Percentiles rank a stretch among this genome's conserved stretches.
These are phyloP conservation scores for Paramyrothecium sp. DNA, from an alignment of 2,329 filamentous ascomycete genomes.

Conservation along the genomic window DNA sequence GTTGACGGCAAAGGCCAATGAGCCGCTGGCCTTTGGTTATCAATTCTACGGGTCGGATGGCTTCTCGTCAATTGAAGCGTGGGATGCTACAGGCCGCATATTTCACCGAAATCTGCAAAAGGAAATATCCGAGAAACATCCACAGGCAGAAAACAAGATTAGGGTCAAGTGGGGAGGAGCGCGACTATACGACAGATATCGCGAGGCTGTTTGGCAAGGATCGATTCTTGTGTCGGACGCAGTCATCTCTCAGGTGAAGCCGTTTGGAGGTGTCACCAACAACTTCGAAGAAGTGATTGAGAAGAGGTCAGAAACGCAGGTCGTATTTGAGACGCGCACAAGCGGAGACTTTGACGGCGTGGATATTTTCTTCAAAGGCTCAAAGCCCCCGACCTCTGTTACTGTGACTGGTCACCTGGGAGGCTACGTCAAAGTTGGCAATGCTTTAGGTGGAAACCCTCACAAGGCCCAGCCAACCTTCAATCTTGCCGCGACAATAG, in stretches of 20 bases:
- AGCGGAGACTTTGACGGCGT: conserved; percentile 29
- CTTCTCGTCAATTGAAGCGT: conserved; percentile 25
- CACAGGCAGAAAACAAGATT: conserved; percentile 9
- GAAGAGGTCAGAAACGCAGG: conserved; percentile 8
- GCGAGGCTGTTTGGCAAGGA: conserved; percentile 29
- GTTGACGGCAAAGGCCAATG: conserved; percentile 8
- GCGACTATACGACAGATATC: conserved; percentile 28
- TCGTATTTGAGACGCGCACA: conserved; percentile 20
- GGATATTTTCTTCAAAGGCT: conserved; percentile 14
- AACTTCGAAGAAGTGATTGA: conserved; percentile 17
- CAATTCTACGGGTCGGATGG: conserved; percentile 20
- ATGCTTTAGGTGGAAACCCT: conserved; percentile 20
- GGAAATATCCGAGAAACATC: conserved; percentile 8
- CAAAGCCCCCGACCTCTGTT: conserved; percentile 6
- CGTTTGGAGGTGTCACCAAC: conserved; percentile 22
- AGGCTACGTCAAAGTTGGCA: conserved; percentile 28
- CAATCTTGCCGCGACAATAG: conserved; percentile 4
- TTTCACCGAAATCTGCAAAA: conserved; percentile 19
- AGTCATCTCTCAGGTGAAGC: conserved; percentile 11
- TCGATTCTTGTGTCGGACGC: conserved; percentile 17
- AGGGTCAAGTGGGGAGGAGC: conserved; percentile 29
- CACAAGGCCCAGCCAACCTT: conserved; percentile 24
- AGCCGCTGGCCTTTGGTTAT: conserved; percentile 18
- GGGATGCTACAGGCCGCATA: conserved; percentile 22
- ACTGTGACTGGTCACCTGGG: conserved; percentile 19